Percentiles rank a stretch among this genome's conserved stretches.
These are phyloP conservation scores for Trichophyton mentagrophytes DNA, from an alignment of 2,329 filamentous ascomycete genomes.

Conservation along the genomic window DNA sequence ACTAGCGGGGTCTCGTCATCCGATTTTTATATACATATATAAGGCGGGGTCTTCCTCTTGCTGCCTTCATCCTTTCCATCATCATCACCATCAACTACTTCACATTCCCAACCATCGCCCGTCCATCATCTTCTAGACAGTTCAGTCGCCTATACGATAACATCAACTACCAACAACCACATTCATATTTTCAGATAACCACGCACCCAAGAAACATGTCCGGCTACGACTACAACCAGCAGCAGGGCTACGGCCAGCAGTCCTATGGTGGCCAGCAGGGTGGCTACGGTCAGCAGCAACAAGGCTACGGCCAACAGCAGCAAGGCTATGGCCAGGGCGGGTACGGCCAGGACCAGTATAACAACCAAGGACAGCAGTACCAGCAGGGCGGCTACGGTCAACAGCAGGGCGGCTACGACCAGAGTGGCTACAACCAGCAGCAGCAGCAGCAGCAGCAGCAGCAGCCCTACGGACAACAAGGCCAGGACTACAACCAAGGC, in stretches of 20 bases:
- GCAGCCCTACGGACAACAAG: slow-evolving; percentile 11
- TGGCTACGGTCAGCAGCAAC: slow-evolving; percentile 17
- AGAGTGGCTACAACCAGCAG: slow-evolving; percentile 17
- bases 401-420: slow-evolving; percentile 15
- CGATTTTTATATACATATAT: background rate
- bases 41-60: slow-evolving; percentile 10
- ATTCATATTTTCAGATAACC: background rate
- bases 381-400: slow-evolving; percentile 16
- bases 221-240: slow-evolving; percentile 18
- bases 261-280: slow-evolving; percentile 12
- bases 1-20: slow-evolving; percentile 1
- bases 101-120: background rate
- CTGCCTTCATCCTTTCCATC: slow-evolving; percentile 3
- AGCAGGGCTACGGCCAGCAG: slow-evolving; percentile 18
- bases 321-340: slow-evolving; percentile 11
- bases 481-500: slow-evolving; percentile 10
- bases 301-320: slow-evolving; percentile 12
- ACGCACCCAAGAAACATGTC: slow-evolving; percentile 9
- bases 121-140: background rate
- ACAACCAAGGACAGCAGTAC: slow-evolving; percentile 18
- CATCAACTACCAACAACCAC: background rate
- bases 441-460: slow-evolving; percentile 9
- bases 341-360: slow-evolving; percentile 18
- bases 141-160: background rate
- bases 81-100: background rate